Percentiles rank a stretch among this genome's conserved stretches.
phyloP scores from a whole-genome alignment of 441 rosid species.

The Populus hybrid region DNA sequence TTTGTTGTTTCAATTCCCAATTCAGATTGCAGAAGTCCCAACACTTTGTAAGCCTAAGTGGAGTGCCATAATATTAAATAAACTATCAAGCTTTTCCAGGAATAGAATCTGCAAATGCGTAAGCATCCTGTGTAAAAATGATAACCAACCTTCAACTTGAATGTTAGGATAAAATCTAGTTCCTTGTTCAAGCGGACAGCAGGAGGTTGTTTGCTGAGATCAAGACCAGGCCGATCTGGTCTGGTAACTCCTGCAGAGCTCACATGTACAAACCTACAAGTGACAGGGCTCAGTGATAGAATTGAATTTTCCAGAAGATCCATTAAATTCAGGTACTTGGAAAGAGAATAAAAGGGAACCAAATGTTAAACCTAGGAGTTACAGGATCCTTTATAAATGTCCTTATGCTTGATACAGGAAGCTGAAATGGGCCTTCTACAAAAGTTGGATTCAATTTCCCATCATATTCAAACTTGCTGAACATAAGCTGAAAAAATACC shows the following conservation, averaged over 20 bases:
- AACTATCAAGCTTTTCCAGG: neutral
- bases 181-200: constrained; percentile 96
- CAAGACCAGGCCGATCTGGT: constrained; percentile 91
- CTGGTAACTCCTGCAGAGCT: constrained; percentile 91
- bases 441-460: constrained; percentile 87
- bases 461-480: constrained; percentile 93
- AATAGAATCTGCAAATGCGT: neutral
- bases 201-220: constrained; percentile 87
- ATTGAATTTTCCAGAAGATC: neutral
- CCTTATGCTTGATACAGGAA: constrained; percentile 63
- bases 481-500: constrained; percentile 68
- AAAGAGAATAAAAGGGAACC: neutral
- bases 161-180: constrained; percentile 74
- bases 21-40: neutral
- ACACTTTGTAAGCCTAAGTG: neutral
- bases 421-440: constrained; percentile 77
- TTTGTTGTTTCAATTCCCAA: neutral
- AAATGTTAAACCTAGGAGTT: constrained; percentile 59
- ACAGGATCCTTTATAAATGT: constrained; percentile 69
- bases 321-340: neutral
- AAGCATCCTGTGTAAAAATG: neutral
- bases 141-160: constrained; percentile 69
- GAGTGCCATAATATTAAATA: neutral
- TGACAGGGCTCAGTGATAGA: neutral
- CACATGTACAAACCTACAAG: constrained; percentile 80